These are phyloP conservation scores for Agaricus subrufescens DNA, from an alignment of 768 basidiomycete genomes.

Conservation along the genomic window DNA sequence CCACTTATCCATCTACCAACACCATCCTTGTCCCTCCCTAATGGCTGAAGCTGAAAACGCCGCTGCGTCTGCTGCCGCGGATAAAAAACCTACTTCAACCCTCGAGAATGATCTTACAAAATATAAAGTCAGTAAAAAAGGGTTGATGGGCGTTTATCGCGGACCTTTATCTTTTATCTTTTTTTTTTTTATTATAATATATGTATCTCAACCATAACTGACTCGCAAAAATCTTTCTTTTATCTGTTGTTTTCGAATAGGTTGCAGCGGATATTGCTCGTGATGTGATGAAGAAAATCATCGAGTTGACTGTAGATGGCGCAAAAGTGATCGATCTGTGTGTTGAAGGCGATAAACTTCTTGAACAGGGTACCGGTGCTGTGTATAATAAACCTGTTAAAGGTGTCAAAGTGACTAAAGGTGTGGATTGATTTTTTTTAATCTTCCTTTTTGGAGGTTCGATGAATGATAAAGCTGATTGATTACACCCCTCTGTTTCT, in stretches of 20 bases:
- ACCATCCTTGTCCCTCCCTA: not conserved
- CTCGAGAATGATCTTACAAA: conserved; percentile 78
- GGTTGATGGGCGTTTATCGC: not conserved
- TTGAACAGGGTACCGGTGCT: conserved; percentile 78
- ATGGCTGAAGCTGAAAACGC: conserved; percentile 64
- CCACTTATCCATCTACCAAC: not conserved
- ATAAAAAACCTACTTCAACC: conserved; percentile 51
- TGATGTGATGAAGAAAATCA: conserved; percentile 79
- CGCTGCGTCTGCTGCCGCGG: conserved; percentile 33
- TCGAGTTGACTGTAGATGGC: conserved; percentile 72
- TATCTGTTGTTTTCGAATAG: conserved; percentile 29
- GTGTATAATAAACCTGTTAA: conserved; percentile 92
- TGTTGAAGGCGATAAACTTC: conserved; percentile 87
- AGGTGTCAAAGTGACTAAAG: conserved; percentile 84
- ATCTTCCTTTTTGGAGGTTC: no score
- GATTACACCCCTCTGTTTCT: not conserved
- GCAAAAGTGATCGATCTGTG: conserved; percentile 90
- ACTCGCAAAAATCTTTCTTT: not conserved
- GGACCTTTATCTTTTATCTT: not conserved
- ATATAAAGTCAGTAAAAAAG: conserved; percentile 64
- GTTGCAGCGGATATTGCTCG: conserved; percentile 90
- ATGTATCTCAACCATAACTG: not conserved
- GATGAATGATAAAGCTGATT: no score
- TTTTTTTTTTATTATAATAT: not conserved
- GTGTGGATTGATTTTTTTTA: conserved; percentile 34